phyloP scores from a whole-genome alignment of 805 yeast species.

The Maudiozyma turicensis region DNA sequence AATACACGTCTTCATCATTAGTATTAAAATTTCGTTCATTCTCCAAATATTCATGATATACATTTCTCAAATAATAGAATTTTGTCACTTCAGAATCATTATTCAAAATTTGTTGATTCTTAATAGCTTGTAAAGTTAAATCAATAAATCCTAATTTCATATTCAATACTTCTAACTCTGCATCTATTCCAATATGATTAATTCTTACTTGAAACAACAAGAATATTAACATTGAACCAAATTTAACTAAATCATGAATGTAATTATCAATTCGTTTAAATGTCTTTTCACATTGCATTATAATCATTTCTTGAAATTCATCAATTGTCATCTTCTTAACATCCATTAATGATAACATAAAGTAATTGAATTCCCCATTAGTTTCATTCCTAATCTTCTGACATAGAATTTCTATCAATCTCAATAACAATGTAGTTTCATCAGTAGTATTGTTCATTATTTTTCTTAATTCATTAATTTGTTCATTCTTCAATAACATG shows the following conservation, averaged over 20 bases:
- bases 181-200: background rate
- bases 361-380: too few relatives aligned
- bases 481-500: conserved; percentile 2
- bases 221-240: background rate
- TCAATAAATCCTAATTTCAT: background rate
- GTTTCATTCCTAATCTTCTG: too few relatives aligned
- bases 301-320: background rate
- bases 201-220: background rate
- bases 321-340: background rate
- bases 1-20: background rate
- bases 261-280: background rate
- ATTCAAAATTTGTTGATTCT: background rate
- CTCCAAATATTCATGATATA: background rate
- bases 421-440: background rate
- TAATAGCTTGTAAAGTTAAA: background rate
- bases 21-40: background rate
- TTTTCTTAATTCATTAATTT: conserved; percentile 2
- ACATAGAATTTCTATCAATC: background rate
- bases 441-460: background rate
- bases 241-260: background rate
- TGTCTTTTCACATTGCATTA: background rate
- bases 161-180: background rate
- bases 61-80: background rate
- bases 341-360: background rate
- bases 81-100: background rate